phyloP scores from a whole-genome alignment of 202 grass and related monocot species.

The Carex sylvatica region DNA sequence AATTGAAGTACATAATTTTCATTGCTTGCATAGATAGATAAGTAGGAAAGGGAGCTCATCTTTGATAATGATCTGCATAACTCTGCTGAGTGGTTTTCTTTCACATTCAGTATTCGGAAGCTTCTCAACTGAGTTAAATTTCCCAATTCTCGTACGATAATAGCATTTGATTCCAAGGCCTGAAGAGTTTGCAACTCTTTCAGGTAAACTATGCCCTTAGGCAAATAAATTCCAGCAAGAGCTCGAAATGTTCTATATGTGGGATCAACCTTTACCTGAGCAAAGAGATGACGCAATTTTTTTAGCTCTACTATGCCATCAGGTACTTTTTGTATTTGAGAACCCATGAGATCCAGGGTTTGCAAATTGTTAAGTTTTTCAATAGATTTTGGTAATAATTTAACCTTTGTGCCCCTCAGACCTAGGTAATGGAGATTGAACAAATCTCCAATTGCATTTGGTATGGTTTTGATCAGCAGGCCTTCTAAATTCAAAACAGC shows the following conservation, averaged over 20 bases:
- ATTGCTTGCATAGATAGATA: slow-evolving; percentile 39
- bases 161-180: slow-evolving; percentile 24
- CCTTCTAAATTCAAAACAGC: slow-evolving; percentile 37
- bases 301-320: slow-evolving; percentile 36
- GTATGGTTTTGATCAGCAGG: slow-evolving; percentile 22
- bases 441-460: slow-evolving; percentile 33
- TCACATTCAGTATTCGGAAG: slow-evolving; percentile 41
- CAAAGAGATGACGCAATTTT: slow-evolving; percentile 38
- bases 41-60: slow-evolving; percentile 28
- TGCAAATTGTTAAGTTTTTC: slow-evolving; percentile 39
- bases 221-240: slow-evolving; percentile 20
- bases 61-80: slow-evolving; percentile 37
- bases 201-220: slow-evolving; percentile 33
- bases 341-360: slow-evolving; percentile 44
- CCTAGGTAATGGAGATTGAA: slow-evolving; percentile 52
- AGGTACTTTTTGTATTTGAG: slow-evolving; percentile 39
- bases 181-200: slow-evolving; percentile 52
- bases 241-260: background rate
- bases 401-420: slow-evolving; percentile 43
- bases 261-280: slow-evolving; percentile 14
- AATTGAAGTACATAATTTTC: slow-evolving; percentile 39
- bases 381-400: slow-evolving; percentile 37
- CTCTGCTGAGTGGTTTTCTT: background rate
- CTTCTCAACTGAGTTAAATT: slow-evolving; percentile 32
- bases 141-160: slow-evolving; percentile 20